Conservation (phyloP, 495 filamentous ascomycete species). For the Hypomontagnella submonticulosa region DNA sequence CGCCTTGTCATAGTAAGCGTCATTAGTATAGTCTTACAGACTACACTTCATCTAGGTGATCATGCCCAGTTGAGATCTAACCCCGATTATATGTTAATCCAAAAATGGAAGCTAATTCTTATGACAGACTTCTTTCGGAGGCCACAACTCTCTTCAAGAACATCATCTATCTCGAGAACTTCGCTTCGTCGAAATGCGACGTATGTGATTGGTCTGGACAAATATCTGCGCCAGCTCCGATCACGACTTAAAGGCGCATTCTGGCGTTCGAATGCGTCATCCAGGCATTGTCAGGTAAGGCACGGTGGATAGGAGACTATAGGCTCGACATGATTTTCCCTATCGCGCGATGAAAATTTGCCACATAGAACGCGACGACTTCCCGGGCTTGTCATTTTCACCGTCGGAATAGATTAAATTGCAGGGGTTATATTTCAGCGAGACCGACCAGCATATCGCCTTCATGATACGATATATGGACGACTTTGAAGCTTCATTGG, state of each 20-base stretch:
- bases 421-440: too few relatives aligned
- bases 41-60: constrained; percentile 29
- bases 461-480: too few relatives aligned
- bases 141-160: constrained; percentile 9
- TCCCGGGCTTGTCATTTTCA: background rate
- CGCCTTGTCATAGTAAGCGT: constrained; percentile 35
- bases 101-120: constrained; percentile 29
- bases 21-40: constrained; percentile 25
- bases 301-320: background rate
- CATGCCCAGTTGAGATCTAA: constrained; percentile 25
- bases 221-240: background rate
- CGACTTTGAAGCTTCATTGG: too few relatives aligned
- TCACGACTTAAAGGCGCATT: constrained; percentile 16
- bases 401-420: background rate
- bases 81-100: constrained; percentile 19
- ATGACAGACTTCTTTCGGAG: constrained; percentile 8
- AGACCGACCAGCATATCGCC: too few relatives aligned
- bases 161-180: constrained; percentile 9
- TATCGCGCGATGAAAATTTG: background rate
- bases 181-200: background rate
- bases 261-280: constrained; percentile 21
- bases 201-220: background rate
- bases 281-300: background rate
- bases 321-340: constrained; percentile 1
- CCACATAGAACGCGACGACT: background rate